Evolutionary conservation across 805 yeast species (phyloP).

Genomic region (Yamadazyma paraphyllophila): DNA sequence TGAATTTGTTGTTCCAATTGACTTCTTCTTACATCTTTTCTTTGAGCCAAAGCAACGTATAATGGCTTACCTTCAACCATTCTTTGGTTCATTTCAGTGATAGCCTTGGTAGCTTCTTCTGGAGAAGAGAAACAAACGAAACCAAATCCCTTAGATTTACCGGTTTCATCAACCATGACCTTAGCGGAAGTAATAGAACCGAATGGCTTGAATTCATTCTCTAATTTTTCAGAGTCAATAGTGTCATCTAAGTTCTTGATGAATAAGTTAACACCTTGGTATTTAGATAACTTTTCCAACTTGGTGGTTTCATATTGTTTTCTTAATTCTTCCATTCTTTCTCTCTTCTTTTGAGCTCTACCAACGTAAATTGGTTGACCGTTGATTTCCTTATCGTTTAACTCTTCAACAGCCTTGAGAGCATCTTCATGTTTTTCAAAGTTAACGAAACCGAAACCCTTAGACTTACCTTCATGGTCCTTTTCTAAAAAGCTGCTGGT

Average conservation of each 20-base stretch:
- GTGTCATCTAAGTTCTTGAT: constrained; percentile 94
- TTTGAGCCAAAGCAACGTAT: constrained; percentile 98
- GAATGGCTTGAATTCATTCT: constrained; percentile 88
- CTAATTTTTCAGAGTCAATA: constrained; percentile 85
- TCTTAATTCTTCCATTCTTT: constrained; percentile 93
- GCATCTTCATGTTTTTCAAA: constrained; percentile 86
- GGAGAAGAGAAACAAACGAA: constrained; percentile 97
- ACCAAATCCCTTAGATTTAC: constrained; percentile 97
- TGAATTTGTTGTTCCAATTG: constrained; percentile 97
- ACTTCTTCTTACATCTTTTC: constrained; percentile 95
- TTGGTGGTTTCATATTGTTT: constrained; percentile 90
- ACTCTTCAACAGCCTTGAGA: constrained; percentile 83
- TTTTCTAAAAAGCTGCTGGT: constrained; percentile 80
- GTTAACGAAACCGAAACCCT: constrained; percentile 96
- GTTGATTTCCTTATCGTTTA: constrained; percentile 81
- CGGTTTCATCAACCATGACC: constrained; percentile 92
- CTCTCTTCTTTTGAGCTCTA: constrained; percentile 98
- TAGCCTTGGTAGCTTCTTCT: constrained; percentile 98
- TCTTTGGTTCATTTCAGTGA: constrained; percentile 97
- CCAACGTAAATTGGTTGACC: constrained; percentile 92
- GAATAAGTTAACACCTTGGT: constrained; percentile 96
- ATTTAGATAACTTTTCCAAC: constrained; percentile 86
- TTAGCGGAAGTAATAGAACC: constrained; percentile 95
- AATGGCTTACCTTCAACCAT: constrained; percentile 94
- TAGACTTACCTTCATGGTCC: constrained; percentile 84